Evolutionary conservation across 2,329 filamentous ascomycete genomes (phyloP), one percentile per base, ranked within the genome.

Genomic region (Botrytis porri): DNA sequence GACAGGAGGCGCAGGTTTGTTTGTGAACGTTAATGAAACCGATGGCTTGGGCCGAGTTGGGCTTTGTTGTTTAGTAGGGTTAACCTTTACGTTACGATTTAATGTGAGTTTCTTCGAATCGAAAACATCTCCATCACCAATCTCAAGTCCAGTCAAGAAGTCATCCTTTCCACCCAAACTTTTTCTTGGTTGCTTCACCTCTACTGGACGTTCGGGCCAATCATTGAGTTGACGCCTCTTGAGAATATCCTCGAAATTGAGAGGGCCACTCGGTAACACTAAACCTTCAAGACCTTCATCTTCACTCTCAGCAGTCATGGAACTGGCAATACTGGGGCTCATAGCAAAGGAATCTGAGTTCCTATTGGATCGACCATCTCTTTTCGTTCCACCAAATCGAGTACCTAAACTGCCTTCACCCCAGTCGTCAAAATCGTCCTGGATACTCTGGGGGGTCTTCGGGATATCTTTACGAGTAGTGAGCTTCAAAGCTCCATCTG

Each of bases 201-300:
- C 81, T 2, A 81, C 79, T 69, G 84, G 82, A 48, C 85, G 84
- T 70, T 87, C 85, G 0, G 88, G 87, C 25, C 88, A 90, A 29
- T 84, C 85, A 77, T 87, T 88, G 75, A 85, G 88, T 79, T 92
- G 89, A 75, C 92, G 88, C 79, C 90, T 90, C 78, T 92, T 90
- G 60, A 98, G 84, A 70, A 94, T 90, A 76, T 94, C 91, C 59
- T 89, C 88, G 79, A 98, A 92, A 82, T 97, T 91, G 70, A 99
- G 85, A 32, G 93, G 93, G 1, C 94, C 95, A 71, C 88, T 87
- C 0, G 96, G 96, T 29, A 98, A 86, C 32, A 97, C 85, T 22
- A 99, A 86, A n/a, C 95, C 95, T 74, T 96, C 93, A 74, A 98
- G 88, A 10, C 93, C 92, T 81, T 98, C 95, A 77, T 97, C 95